phyloP scores from a whole-genome alignment of 2,329 filamentous ascomycete species.

The Onygenales sp. region DNA sequence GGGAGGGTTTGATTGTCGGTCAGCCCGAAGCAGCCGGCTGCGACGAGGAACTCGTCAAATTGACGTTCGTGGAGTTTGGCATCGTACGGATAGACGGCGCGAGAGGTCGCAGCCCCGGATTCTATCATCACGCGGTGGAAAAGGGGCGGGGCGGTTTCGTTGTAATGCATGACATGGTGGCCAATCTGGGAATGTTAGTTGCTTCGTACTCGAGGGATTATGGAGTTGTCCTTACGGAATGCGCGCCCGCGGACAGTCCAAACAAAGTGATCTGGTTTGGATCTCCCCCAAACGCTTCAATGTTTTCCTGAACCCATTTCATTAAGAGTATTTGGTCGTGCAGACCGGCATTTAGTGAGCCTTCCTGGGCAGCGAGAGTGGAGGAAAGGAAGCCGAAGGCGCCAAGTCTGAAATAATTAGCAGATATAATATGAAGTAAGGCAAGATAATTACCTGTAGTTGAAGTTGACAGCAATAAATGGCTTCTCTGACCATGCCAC shows the following conservation, averaged over 20 bases:
- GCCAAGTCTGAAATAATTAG: slow-evolving; percentile 22
- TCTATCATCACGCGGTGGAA: slow-evolving; percentile 41
- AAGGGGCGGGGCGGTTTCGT: slow-evolving; percentile 21
- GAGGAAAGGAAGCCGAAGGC: slow-evolving; percentile 58
- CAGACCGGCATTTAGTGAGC: slow-evolving; percentile 37
- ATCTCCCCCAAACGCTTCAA: slow-evolving; percentile 20
- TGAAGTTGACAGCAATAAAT: slow-evolving; percentile 37
- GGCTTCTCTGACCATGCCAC: slow-evolving; percentile 43
- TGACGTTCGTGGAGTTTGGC: slow-evolving; percentile 35
- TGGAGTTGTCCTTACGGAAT: slow-evolving; percentile 39
- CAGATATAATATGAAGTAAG: neutral
- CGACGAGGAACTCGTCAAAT: slow-evolving; percentile 33
- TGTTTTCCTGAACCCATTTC: slow-evolving; percentile 23
- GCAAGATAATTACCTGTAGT: slow-evolving; percentile 24
- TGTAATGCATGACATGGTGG: slow-evolving; percentile 52
- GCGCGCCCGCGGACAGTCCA: slow-evolving; percentile 33
- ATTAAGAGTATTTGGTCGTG: slow-evolving; percentile 28
- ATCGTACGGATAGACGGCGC: slow-evolving; percentile 35
- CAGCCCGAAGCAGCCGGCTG: slow-evolving; percentile 23
- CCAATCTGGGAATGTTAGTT: slow-evolving; percentile 43
- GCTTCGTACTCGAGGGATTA: slow-evolving; percentile 2
- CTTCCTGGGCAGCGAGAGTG: slow-evolving; percentile 43
- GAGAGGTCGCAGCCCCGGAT: slow-evolving; percentile 38
- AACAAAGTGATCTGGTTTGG: slow-evolving; percentile 28
- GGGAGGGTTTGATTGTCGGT: slow-evolving; percentile 26